Percentiles rank a stretch among this genome's conserved stretches.
Conservation (phyloP, 108 stramenopile species). For the Schizochytrium sp. region DNA sequence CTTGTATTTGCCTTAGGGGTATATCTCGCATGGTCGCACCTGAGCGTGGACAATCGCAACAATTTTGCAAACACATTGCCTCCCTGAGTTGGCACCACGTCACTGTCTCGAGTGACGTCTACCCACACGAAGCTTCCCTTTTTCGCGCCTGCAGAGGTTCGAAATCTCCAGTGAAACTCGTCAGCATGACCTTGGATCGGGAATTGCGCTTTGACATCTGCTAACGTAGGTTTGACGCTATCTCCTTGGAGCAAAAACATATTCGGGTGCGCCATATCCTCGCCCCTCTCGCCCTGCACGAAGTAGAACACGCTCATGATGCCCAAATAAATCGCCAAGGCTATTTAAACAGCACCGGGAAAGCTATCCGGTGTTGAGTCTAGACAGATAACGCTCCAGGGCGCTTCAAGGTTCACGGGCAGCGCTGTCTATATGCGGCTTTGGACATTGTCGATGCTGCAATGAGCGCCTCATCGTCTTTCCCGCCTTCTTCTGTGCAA, state of each 20-base stretch:
- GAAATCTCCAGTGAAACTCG: constrained; percentile 46
- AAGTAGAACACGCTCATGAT: constrained; percentile 53
- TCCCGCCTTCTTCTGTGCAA: no score
- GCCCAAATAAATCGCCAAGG: not conserved
- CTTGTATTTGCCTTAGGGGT: not conserved
- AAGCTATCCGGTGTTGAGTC: no score
- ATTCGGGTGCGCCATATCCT: constrained; percentile 54
- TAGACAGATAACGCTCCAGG: no score
- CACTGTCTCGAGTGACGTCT: not conserved
- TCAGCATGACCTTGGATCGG: not conserved
- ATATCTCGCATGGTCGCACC: not conserved
- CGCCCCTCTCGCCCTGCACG: constrained; percentile 55
- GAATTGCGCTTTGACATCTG: constrained; percentile 55
- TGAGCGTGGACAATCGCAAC: not conserved
- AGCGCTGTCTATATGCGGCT: no score
- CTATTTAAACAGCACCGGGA: no score
- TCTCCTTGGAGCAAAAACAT: not conserved
- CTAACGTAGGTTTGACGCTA: not conserved
- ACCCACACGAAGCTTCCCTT: constrained; percentile 52
- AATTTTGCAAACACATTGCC: constrained; percentile 48
- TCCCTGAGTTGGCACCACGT: constrained; percentile 19
- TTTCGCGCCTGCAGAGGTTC: constrained; percentile 29
- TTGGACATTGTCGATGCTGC: no score
- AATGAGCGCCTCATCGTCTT: no score
- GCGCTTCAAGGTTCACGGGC: no score